These are phyloP conservation scores for Thermoascus crustaceus DNA, from an alignment of 2,329 filamentous ascomycete species.

Conservation along the genomic window DNA sequence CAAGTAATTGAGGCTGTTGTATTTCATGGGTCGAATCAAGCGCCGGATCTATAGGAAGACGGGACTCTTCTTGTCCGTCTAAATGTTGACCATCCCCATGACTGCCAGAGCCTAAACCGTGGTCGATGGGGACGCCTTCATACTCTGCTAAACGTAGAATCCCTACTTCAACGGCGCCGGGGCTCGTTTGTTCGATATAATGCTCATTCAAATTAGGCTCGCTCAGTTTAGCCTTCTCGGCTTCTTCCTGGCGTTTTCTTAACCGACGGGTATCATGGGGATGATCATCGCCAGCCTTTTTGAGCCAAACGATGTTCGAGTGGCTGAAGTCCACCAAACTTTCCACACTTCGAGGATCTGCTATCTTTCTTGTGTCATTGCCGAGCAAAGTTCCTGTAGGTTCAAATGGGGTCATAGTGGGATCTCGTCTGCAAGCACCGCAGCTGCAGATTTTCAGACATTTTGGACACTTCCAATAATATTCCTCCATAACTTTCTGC, in stretches of 20 bases:
- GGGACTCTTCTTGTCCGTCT: constrained; percentile 4
- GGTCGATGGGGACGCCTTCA: constrained; percentile 36
- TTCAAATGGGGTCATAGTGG: constrained; percentile 67
- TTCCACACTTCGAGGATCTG: constrained; percentile 85
- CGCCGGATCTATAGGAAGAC: constrained; percentile 3
- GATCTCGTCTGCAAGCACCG: constrained; percentile 61
- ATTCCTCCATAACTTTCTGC: constrained; percentile 68
- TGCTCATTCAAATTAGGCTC: constrained; percentile 40
- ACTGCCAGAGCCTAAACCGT: constrained; percentile 23
- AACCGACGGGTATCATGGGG: constrained; percentile 39
- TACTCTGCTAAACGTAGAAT: constrained; percentile 9
- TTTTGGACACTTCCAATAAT: constrained; percentile 80
- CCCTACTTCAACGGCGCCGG: constrained; percentile 5
- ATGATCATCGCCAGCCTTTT: constrained; percentile 46
- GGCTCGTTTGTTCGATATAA: constrained; percentile 30
- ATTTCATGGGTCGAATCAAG: not conserved
- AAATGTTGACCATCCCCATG: not conserved
- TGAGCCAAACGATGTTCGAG: constrained; percentile 80
- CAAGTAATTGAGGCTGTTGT: constrained; percentile 11
- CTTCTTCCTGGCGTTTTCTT: constrained; percentile 44
- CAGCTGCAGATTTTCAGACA: constrained; percentile 85
- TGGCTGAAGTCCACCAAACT: constrained; percentile 81
- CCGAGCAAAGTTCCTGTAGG: constrained; percentile 83
- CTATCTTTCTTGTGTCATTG: constrained; percentile 82
- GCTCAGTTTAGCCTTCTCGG: constrained; percentile 42